A percentile compares a stretch with the other conserved stretches of the same genome.
Conservation (phyloP, 352 stramenopile genomes). For the Pythium biforme region DNA sequence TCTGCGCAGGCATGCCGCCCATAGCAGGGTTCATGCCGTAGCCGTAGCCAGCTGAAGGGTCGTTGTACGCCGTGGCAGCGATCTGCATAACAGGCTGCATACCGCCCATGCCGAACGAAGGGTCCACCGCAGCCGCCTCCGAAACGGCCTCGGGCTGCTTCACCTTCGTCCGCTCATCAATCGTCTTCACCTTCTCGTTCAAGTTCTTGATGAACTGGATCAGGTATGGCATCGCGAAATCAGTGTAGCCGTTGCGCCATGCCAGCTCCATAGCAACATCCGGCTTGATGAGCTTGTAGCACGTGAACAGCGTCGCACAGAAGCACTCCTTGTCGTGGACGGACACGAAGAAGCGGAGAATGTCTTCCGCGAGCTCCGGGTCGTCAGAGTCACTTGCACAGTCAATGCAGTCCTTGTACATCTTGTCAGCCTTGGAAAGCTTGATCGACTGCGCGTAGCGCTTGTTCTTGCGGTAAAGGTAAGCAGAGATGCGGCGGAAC, state of each 20-base stretch:
- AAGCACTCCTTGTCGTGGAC: constrained; percentile 99
- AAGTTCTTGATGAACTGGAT: constrained; percentile 99
- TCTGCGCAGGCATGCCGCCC: constrained; percentile 43
- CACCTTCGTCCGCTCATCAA: constrained; percentile 90
- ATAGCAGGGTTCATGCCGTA: constrained; percentile 38
- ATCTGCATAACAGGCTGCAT: constrained; percentile 83
- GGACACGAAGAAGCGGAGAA: constrained; percentile 99
- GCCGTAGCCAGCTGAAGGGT: constrained; percentile 49
- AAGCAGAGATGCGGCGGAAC: constrained; percentile 99
- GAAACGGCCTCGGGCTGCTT: constrained; percentile 73
- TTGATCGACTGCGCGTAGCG: constrained; percentile 97
- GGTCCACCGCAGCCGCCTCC: constrained; percentile 49
- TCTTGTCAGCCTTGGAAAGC: constrained; percentile 99
- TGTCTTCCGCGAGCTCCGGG: constrained; percentile 94
- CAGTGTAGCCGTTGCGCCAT: constrained; percentile 98
- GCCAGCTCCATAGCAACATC: constrained; percentile 98
- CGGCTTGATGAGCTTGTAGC: constrained; percentile 98
- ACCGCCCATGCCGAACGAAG: constrained; percentile 72
- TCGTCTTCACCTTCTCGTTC: constrained; percentile 92
- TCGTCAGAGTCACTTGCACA: constrained; percentile 96
- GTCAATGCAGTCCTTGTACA: constrained; percentile 99
- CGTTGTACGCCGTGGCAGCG: constrained; percentile 81
- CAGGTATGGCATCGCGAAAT: constrained; percentile 99
- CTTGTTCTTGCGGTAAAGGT: constrained; percentile 99
- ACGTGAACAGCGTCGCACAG: constrained; percentile 97